These are phyloP conservation scores for Russula ochroleuca DNA, from an alignment of 768 basidiomycete genomes.

Conservation along the genomic window DNA sequence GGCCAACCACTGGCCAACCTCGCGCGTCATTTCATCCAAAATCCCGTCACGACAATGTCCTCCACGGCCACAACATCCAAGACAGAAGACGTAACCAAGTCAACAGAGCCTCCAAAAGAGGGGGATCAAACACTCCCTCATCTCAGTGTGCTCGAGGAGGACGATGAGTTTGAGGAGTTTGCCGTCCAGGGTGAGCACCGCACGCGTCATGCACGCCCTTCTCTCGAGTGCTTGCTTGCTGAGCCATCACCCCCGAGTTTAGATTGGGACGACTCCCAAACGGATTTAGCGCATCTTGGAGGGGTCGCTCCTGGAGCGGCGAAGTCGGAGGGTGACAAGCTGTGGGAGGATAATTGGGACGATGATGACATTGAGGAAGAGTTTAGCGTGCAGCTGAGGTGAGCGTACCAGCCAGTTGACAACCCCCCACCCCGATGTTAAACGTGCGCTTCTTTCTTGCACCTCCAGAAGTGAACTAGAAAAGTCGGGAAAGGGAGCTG, in stretches of 20 bases:
- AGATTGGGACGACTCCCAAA: conserved; percentile 89
- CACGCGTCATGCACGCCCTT: conserved; percentile 1
- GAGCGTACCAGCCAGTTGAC: conserved; percentile 33
- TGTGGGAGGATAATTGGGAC: conserved; percentile 99
- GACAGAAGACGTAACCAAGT: conserved; percentile 28
- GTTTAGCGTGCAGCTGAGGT: conserved; percentile 94
- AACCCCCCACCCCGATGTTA: not conserved
- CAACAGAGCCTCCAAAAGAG: conserved; percentile 30
- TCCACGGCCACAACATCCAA: conserved; percentile 33
- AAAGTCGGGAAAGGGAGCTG: conserved; percentile 49
- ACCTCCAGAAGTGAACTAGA: conserved; percentile 57
- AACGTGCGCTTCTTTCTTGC: not conserved
- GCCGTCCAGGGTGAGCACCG: conserved; percentile 60
- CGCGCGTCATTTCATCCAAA: not conserved
- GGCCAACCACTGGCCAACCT: not conserved
- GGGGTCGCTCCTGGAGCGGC: conserved; percentile 70
- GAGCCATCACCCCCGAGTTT: not conserved
- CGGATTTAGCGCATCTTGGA: conserved; percentile 73
- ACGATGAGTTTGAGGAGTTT: conserved; percentile 97
- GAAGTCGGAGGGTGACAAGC: conserved; percentile 77
- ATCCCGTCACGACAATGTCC: conserved; percentile 28
- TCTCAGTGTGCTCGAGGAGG: conserved; percentile 90
- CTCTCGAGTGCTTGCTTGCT: not conserved
- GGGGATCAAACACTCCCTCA: conserved; percentile 39
- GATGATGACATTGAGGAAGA: conserved; percentile 99